phyloP scores from a whole-genome alignment of 2,329 filamentous ascomycete species.

The Sclerotinia minor region DNA sequence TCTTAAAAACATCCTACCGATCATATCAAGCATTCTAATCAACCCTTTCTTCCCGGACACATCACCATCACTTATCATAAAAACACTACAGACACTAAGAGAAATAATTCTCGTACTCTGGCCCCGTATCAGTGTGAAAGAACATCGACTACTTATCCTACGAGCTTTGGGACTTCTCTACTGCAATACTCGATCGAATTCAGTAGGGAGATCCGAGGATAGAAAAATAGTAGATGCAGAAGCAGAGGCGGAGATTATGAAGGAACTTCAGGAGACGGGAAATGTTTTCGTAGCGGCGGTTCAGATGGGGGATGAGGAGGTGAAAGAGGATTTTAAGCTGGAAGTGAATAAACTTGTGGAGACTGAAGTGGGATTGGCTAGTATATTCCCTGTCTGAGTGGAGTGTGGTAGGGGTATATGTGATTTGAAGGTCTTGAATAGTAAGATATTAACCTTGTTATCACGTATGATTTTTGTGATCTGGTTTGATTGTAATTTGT shows the following conservation, averaged over 20 bases:
- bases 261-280: background rate
- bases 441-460: background rate
- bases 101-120: constrained; percentile 63
- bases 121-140: constrained; percentile 59
- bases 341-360: background rate
- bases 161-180: constrained; percentile 53
- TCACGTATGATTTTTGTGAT: background rate
- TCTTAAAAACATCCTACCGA: constrained; percentile 54
- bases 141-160: constrained; percentile 63
- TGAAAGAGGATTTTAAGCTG: background rate
- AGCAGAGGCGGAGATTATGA: background rate
- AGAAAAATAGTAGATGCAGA: background rate
- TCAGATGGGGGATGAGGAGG: background rate
- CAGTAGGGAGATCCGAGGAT: background rate
- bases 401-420: background rate
- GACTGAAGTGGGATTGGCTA: background rate
- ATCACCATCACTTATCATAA: constrained; percentile 52
- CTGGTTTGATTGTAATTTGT: no score
- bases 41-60: constrained; percentile 66
- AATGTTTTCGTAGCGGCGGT: background rate
- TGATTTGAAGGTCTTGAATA: background rate
- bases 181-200: background rate
- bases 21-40: constrained; percentile 59
- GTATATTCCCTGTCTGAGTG: background rate
- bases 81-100: constrained; percentile 52